Percentiles rank a stretch among this genome's conserved stretches.
Conservation (phyloP, 495 filamentous ascomycete species). For the Neurospora sp. region DNA sequence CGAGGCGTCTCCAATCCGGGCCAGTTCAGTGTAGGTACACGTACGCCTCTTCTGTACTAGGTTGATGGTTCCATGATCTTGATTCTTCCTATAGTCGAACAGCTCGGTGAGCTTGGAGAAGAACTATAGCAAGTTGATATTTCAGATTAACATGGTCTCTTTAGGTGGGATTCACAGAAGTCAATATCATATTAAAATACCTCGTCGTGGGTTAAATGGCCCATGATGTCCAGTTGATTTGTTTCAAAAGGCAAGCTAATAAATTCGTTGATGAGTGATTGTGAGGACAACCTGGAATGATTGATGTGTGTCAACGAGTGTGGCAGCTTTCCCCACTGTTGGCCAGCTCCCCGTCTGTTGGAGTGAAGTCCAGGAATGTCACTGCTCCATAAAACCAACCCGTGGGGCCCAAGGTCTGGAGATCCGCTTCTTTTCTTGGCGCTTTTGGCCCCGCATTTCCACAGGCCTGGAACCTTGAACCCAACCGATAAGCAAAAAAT, state of each 20-base stretch:
- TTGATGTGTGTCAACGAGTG: not conserved
- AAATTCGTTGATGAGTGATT: not conserved
- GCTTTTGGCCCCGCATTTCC: not conserved
- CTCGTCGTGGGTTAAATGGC: constrained; percentile 63
- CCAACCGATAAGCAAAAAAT: not conserved
- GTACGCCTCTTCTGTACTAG: constrained; percentile 77
- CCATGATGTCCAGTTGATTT: constrained; percentile 5
- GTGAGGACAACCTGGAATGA: not conserved
- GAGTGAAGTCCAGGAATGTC: not conserved
- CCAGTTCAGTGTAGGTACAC: constrained; percentile 10
- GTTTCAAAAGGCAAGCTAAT: not conserved
- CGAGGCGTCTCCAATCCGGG: not conserved
- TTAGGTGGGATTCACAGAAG: not conserved
- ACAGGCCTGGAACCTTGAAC: not conserved
- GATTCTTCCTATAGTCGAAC: constrained; percentile 56
- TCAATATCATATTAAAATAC: constrained; percentile 29
- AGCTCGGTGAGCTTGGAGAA: constrained; percentile 68
- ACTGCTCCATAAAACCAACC: not conserved
- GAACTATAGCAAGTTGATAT: constrained; percentile 48
- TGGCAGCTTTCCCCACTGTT: not conserved
- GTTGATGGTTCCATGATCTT: constrained; percentile 66
- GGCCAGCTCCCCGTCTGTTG: not conserved
- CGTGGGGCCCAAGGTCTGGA: not conserved
- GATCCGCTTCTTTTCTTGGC: not conserved
- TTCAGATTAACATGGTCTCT: constrained; percentile 11